Conservation (phyloP, 2,329 filamentous ascomycete genomes). For the Alternaria consortialis region DNA sequence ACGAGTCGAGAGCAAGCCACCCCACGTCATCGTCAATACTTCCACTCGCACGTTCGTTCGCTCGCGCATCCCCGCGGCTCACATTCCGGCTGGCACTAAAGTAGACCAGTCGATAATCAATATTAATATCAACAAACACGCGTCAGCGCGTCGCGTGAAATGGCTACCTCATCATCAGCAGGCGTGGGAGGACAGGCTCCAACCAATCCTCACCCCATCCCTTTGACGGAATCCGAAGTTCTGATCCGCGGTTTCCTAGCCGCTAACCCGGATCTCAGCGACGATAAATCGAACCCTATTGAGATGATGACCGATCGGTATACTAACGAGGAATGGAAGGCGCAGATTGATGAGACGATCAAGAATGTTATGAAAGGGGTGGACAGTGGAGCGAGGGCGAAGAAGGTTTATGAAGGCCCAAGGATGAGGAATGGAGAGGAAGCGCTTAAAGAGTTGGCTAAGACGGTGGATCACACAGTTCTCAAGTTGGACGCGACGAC, state of each 20-base stretch:
- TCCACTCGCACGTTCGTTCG: constrained; percentile 9
- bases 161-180: constrained; percentile 20
- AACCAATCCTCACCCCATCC: constrained; percentile 32
- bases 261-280: constrained; percentile 41
- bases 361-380: constrained; percentile 40
- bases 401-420: constrained; percentile 40
- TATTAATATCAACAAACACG: constrained; percentile 10
- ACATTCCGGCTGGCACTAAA: constrained; percentile 9
- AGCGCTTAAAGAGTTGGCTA: constrained; percentile 42
- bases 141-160: constrained; percentile 11
- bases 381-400: constrained; percentile 38
- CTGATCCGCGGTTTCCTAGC: constrained; percentile 47
- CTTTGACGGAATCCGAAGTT: constrained; percentile 45
- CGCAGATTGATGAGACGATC: constrained; percentile 52
- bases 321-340: constrained; percentile 57
- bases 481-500: constrained; percentile 59
- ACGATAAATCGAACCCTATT: constrained; percentile 38
- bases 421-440: constrained; percentile 37
- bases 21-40: constrained; percentile 19
- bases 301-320: constrained; percentile 54
- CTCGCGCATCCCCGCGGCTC: constrained; percentile 1
- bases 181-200: constrained; percentile 5
- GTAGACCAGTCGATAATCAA: constrained; percentile 12
- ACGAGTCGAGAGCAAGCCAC: constrained; percentile 20
- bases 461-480: constrained; percentile 60